A percentile compares a stretch with the other conserved stretches of the same genome.
Conservation (phyloP, 78 protist species). For the Dictyostelium firmibasis region DNA sequence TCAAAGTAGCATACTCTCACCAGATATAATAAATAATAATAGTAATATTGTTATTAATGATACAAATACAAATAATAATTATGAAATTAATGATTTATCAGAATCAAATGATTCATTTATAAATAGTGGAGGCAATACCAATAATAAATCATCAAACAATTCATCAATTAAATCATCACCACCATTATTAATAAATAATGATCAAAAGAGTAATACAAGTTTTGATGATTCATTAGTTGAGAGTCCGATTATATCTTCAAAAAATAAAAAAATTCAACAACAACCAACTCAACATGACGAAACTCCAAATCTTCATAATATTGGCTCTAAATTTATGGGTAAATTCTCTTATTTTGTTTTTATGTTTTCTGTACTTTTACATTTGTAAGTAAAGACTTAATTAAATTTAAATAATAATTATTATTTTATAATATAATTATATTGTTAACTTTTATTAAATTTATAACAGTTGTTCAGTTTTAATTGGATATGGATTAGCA, state of each 20-base stretch:
- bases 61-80: neutral
- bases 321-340: constrained; percentile 43
- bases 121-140: neutral
- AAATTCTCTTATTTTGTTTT: constrained; percentile 3
- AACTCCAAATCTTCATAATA: constrained; percentile 59
- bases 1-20: neutral
- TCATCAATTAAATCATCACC: constrained; percentile 20
- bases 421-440: neutral
- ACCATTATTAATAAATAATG: neutral
- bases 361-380: constrained; percentile 68
- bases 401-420: neutral
- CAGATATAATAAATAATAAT: neutral
- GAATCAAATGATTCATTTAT: neutral
- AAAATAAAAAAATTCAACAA: neutral
- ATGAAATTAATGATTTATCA: neutral
- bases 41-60: neutral
- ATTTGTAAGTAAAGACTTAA: constrained; percentile 18
- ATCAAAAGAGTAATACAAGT: neutral
- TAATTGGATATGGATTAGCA: constrained; percentile 78
- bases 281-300: neutral
- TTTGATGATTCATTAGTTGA: neutral
- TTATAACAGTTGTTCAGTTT: constrained; percentile 10
- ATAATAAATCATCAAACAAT: neutral
- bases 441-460: neutral
- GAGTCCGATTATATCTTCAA: neutral